Evolutionary conservation across 163 green algal genomes (phyloP).

Genomic region (Scenedesmus sp.): DNA sequence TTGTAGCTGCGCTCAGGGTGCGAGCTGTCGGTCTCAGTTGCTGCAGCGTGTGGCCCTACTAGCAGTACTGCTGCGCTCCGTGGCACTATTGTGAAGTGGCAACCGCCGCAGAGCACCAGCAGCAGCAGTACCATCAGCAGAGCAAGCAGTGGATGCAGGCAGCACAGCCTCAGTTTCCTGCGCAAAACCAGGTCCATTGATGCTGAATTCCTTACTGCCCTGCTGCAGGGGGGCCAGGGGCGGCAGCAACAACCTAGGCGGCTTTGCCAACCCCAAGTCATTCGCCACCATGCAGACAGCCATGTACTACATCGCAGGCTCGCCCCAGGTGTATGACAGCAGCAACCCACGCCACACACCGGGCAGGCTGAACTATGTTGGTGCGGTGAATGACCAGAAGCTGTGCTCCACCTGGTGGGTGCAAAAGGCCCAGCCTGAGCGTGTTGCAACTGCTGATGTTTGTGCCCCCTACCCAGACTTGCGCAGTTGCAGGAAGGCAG

Average conservation of each 20-base stretch:
- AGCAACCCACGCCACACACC: background rate
- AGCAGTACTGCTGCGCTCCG: too few relatives aligned
- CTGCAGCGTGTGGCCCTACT: too few relatives aligned
- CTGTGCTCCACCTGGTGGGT: background rate
- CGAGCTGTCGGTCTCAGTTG: too few relatives aligned
- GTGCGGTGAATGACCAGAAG: background rate
- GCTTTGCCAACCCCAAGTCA: background rate
- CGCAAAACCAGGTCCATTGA: background rate
- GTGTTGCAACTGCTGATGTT: too few relatives aligned
- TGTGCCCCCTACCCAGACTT: too few relatives aligned
- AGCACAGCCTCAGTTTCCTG: background rate
- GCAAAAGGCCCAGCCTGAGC: too few relatives aligned
- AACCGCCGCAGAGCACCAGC: too few relatives aligned
- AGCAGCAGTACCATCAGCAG: too few relatives aligned
- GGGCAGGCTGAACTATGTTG: background rate
- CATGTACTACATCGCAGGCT: background rate
- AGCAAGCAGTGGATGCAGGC: too few relatives aligned
- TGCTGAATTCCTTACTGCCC: background rate
- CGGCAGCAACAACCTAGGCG: background rate
- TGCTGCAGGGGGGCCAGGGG: background rate
- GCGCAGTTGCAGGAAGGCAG: too few relatives aligned
- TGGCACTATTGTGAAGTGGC: too few relatives aligned
- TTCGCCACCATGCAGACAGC: background rate
- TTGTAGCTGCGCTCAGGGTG: too few relatives aligned
- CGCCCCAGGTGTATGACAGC: background rate